phyloP scores from a whole-genome alignment of 164 flowering plant genomes.

The Kingdonia uniflora region DNA sequence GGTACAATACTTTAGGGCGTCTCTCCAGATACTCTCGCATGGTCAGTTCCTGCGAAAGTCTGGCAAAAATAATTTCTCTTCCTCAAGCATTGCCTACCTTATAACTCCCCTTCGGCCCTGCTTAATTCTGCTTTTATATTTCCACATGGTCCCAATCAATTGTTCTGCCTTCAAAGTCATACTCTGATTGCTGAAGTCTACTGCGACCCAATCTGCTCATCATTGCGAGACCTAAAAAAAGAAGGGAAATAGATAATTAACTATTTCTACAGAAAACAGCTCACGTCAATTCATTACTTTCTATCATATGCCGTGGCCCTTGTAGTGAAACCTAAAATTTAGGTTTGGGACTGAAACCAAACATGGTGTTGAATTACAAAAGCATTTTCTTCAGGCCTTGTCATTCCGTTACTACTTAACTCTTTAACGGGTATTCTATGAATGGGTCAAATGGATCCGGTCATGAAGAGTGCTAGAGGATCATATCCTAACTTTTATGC shows the following conservation, averaged over 20 bases:
- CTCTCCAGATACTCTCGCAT: too few species aligned
- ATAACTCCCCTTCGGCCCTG: too few species aligned
- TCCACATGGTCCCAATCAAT: slow-evolving; percentile 27
- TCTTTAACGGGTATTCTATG: too few species aligned
- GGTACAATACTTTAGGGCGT: too few species aligned
- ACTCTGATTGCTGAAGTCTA: slow-evolving; percentile 44
- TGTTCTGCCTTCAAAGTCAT: slow-evolving; percentile 34
- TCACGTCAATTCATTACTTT: background rate
- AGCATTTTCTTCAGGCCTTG: background rate
- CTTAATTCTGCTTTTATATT: slow-evolving; percentile 5
- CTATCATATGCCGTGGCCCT: too few species aligned
- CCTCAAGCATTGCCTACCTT: too few species aligned
- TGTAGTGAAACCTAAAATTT: too few species aligned
- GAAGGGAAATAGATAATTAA: background rate
- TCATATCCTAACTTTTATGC: too few species aligned
- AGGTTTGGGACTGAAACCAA: background rate
- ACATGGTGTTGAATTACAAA: background rate
- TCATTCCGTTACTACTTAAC: background rate
- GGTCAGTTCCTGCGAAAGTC: too few species aligned
- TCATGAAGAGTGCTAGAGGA: too few species aligned
- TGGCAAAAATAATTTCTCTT: too few species aligned
- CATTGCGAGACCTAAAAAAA: slow-evolving; percentile 58
- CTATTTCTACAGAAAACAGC: background rate
- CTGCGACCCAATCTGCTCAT: slow-evolving; percentile 70
- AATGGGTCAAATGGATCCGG: too few species aligned